Percentiles rank a stretch among this genome's conserved stretches.
phyloP scores from a whole-genome alignment of 345 rosid species.

The Abelmoschus esculentus region DNA sequence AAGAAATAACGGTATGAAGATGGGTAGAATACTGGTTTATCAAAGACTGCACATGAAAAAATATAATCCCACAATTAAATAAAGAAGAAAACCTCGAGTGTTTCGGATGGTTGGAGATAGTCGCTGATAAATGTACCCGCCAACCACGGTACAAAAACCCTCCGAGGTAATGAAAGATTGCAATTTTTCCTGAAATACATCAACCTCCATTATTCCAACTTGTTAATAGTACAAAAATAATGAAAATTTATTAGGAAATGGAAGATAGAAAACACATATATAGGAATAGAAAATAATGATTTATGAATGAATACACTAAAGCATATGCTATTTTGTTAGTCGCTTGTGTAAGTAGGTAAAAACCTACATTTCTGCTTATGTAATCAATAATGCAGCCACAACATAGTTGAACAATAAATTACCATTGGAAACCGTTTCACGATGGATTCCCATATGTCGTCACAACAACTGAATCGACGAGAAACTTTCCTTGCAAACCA shows the following conservation, averaged over 20 bases:
- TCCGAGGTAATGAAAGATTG: conserved; percentile 55
- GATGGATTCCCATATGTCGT: neutral
- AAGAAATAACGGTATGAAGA: too few species aligned
- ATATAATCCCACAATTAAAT: neutral
- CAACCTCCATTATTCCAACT: too few species aligned
- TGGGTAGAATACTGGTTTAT: too few species aligned
- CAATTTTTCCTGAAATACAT: conserved; percentile 42
- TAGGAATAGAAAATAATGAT: neutral
- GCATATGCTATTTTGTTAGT: neutral
- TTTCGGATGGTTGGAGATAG: conserved; percentile 67
- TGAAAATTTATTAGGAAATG: neutral
- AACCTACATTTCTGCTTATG: neutral
- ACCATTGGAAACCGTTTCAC: too few species aligned
- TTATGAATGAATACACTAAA: neutral
- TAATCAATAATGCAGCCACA: neutral
- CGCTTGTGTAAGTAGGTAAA: neutral
- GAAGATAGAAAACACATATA: neutral
- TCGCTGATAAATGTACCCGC: conserved; percentile 54
- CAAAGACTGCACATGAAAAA: neutral
- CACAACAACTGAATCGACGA: neutral
- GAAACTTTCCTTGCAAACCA: neutral
- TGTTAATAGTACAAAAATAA: neutral
- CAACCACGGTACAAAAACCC: conserved; percentile 86
- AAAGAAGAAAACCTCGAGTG: conserved; percentile 50
- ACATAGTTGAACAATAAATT: neutral